Conservation (phyloP, 139 green algal genomes). For the Ostreobium quekettii region DNA sequence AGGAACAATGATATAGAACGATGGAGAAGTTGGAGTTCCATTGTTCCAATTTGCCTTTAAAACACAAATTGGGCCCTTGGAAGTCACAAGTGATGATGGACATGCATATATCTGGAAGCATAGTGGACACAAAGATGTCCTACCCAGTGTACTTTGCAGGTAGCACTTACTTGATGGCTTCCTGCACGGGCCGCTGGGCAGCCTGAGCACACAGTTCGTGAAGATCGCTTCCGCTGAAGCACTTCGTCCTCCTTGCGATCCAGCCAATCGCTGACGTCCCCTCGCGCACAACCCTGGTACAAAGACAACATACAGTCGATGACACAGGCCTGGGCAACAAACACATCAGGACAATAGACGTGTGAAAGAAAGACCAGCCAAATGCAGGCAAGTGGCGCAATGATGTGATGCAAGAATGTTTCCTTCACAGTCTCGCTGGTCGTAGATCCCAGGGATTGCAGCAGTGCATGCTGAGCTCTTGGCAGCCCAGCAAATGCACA, state of each 20-base stretch:
- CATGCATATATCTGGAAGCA: too few species aligned
- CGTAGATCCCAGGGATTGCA: background rate
- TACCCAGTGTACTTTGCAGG: too few species aligned
- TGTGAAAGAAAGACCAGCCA: too few species aligned
- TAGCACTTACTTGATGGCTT: too few species aligned
- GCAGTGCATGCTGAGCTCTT: too few species aligned
- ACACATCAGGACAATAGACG: background rate
- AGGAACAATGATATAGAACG: too few species aligned
- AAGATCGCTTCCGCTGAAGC: constrained; percentile 74
- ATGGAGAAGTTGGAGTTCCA: too few species aligned
- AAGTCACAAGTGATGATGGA: too few species aligned
- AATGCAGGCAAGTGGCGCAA: background rate
- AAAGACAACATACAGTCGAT: background rate
- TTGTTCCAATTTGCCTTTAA: too few species aligned
- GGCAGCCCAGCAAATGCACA: too few species aligned
- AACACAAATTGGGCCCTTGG: too few species aligned
- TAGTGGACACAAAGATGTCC: too few species aligned
- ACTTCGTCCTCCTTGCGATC: constrained; percentile 48
- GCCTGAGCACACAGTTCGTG: constrained; percentile 59
- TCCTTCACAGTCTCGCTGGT: background rate
- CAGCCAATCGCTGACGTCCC: constrained; percentile 21
- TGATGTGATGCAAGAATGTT: background rate
- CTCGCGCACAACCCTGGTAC: background rate
- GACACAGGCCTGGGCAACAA: background rate
- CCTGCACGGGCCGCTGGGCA: constrained; percentile 9